These are phyloP conservation scores for Microsporum audouinii DNA, from an alignment of 2,329 filamentous ascomycete species.

Conservation along the genomic window DNA sequence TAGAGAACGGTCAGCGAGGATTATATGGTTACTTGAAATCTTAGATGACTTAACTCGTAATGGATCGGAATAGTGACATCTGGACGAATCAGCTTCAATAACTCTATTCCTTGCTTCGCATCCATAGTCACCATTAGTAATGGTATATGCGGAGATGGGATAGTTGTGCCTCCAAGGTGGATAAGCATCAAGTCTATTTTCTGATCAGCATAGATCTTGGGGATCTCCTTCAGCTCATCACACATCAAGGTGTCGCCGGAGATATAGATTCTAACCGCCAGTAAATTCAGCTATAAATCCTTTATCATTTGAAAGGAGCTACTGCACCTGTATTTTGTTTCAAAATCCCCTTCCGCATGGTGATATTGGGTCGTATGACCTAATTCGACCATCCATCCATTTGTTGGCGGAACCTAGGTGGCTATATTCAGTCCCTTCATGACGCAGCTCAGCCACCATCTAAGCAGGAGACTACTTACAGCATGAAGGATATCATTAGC, in stretches of 20 bases:
- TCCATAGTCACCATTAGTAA: slow-evolving; percentile 61
- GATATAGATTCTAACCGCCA: slow-evolving; percentile 44
- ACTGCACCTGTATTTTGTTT: slow-evolving; percentile 38
- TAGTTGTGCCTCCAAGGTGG: slow-evolving; percentile 55
- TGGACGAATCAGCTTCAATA: slow-evolving; percentile 49
- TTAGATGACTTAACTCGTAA: slow-evolving; percentile 35
- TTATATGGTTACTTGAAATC: too few relatives aligned
- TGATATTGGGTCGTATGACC: slow-evolving; percentile 32
- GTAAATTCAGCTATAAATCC: neutral
- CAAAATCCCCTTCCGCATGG: slow-evolving; percentile 22
- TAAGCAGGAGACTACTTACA: slow-evolving; percentile 19
- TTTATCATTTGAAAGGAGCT: neutral
- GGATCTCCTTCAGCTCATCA: slow-evolving; percentile 51
- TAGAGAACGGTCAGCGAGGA: neutral
- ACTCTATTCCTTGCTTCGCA: slow-evolving; percentile 48
- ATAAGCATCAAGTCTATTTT: slow-evolving; percentile 56
- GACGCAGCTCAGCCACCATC: neutral
- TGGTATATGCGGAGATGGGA: slow-evolving; percentile 48
- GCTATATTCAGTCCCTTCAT: slow-evolving; percentile 17
- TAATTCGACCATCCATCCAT: slow-evolving; percentile 56
- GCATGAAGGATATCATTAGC: slow-evolving; percentile 40
- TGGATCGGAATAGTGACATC: slow-evolving; percentile 54
- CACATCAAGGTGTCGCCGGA: slow-evolving; percentile 54
- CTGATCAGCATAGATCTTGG: slow-evolving; percentile 41
- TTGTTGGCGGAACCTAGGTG: slow-evolving; percentile 49